Evolutionary conservation across 345 rosid genomes (phyloP).

Genomic region (Raphanus raphanistrum): DNA sequence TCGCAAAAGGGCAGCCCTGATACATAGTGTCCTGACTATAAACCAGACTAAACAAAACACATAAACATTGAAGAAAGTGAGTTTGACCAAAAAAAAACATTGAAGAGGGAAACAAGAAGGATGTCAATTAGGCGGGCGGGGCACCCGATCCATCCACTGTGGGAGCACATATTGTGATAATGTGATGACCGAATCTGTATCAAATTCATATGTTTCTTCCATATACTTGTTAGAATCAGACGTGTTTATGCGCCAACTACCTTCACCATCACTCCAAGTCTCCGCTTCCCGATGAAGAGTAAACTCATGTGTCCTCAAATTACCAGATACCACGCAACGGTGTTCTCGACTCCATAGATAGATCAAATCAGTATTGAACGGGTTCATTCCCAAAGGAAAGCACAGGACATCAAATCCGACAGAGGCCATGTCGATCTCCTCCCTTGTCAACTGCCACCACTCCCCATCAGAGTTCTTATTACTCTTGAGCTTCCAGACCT

Average conservation of each 20-base stretch:
- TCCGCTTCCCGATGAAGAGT: background rate
- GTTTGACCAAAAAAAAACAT: no score
- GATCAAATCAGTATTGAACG: background rate
- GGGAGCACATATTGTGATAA: background rate
- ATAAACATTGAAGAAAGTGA: background rate
- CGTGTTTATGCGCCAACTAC: background rate
- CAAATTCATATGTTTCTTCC: background rate
- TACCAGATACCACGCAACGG: no score
- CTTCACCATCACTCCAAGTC: background rate
- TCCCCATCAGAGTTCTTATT: no score
- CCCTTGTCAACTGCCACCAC: background rate
- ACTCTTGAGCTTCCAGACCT: background rate
- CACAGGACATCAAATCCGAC: no score
- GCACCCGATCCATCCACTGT: background rate
- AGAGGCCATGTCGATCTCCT: background rate
- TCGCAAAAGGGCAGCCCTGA: no score
- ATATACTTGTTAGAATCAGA: background rate
- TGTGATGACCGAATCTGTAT: background rate
- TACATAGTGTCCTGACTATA: no score
- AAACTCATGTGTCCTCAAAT: background rate
- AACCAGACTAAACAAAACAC: background rate
- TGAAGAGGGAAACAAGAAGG: no score
- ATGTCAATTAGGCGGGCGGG: no score
- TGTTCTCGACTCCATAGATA: background rate
- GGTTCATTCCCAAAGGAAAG: background rate